Evolutionary conservation across 495 filamentous ascomycete genomes (phyloP), one percentile per base, ranked within the genome.

Genomic region (Annulohypoxylon moriforme): DNA sequence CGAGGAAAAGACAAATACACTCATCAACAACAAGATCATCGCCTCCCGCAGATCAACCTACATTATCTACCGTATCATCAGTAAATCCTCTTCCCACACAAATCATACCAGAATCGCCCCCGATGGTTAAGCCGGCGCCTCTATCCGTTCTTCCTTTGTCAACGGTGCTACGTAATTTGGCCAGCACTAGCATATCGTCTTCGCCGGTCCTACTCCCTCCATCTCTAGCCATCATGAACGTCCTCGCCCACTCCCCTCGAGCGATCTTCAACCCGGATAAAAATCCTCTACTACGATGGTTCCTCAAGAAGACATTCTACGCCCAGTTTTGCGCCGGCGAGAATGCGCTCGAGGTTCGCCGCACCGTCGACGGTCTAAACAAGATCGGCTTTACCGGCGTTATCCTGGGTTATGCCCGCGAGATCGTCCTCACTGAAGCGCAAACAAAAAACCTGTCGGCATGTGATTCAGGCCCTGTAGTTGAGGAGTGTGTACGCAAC

Each of bases 321-420:
- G 86, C 87, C 60, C 92, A 96, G 73, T 96, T 95, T 77, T 96
- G 93, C 76, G 91, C 91, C 1, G 93, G 93, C 18, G 88, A 91
- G 75, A 91, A 87, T 49, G 78, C 83, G 0, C 60, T 68, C 0
- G 90, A 94, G 76, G 90, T 95, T 25, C 73, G 77, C 5, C 73
- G 66, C 29, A 92, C 89, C 0, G 85, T 92, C 44, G 75, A 83
- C 22, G 78, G 81, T 3, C 84, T 93, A 53, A 90, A 90, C 69
- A 74, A 80, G 34, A 82, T 94, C 16, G 93, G 93, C 8, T 94
- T 90, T 72, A 86, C 83, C 46, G 93, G 93, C 5, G 89, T 96
- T 10, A 93, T 95, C 68, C 82, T 96, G 27, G 88, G 89, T 18
- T 96, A 94, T 72, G 92, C 91, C 3, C 83, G 86, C 46, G 93